phyloP scores from a whole-genome alignment of 352 stramenopile genomes.

The Globisporangium paroecandrum region DNA sequence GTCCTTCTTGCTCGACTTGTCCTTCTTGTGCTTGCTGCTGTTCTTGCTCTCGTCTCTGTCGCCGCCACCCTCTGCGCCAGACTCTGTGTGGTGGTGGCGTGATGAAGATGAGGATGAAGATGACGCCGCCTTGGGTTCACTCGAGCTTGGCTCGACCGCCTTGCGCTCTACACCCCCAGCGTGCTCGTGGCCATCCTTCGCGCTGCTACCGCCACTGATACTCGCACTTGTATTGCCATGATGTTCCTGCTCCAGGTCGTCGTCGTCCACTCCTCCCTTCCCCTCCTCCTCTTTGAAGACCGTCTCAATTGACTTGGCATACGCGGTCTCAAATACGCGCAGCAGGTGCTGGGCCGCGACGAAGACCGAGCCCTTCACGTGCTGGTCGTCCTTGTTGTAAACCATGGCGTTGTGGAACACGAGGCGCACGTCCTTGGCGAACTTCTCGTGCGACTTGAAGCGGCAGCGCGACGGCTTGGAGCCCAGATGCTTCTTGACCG shows the following conservation, averaged over 20 bases:
- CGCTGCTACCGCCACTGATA: slow-evolving; percentile 9
- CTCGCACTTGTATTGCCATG: slow-evolving; percentile 14
- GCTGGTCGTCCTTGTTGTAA: slow-evolving; percentile 76
- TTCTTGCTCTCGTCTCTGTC: slow-evolving; percentile 19
- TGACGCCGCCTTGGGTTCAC: slow-evolving; percentile 1
- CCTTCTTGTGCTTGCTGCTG: slow-evolving; percentile 47
- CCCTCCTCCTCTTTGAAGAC: slow-evolving; percentile 30
- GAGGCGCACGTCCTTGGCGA: slow-evolving; percentile 74
- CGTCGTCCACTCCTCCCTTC: slow-evolving; percentile 3
- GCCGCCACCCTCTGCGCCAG: neutral
- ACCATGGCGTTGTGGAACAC: slow-evolving; percentile 81
- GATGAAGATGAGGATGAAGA: slow-evolving; percentile 10
- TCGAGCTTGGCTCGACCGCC: neutral
- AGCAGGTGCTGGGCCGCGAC: slow-evolving; percentile 76
- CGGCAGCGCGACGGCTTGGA: slow-evolving; percentile 77
- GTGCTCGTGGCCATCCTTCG: slow-evolving; percentile 29
- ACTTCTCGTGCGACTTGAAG: slow-evolving; percentile 84
- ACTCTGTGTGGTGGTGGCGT: slow-evolving; percentile 8
- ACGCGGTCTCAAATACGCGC: slow-evolving; percentile 79
- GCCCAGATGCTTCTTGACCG: slow-evolving; percentile 71
- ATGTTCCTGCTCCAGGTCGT: slow-evolving; percentile 8
- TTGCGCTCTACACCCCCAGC: slow-evolving; percentile 21
- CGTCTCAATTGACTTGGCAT: slow-evolving; percentile 67
- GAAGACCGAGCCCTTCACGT: slow-evolving; percentile 76
- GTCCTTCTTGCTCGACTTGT: slow-evolving; percentile 68